Evolutionary conservation across 306 rosid species (phyloP).

Genomic region (Dryas octopetala): DNA sequence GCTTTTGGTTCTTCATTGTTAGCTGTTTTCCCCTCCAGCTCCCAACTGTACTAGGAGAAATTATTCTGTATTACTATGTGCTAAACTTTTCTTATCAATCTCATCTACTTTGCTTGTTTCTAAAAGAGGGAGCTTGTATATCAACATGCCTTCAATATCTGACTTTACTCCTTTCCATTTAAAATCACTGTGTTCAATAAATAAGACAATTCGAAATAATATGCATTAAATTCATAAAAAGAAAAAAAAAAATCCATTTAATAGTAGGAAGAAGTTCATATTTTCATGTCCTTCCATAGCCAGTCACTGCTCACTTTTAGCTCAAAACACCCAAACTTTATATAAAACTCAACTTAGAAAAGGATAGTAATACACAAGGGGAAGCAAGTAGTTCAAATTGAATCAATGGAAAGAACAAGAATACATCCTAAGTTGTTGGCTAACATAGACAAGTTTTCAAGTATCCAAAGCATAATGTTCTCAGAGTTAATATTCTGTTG

Average conservation of each 20-base stretch:
- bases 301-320: neutral
- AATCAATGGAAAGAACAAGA: constrained; percentile 19
- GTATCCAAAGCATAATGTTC: constrained; percentile 27
- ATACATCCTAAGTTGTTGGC: constrained; percentile 31
- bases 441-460: constrained; percentile 25
- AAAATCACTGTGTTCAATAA: no score
- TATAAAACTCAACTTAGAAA: constrained; percentile 9
- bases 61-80: no score
- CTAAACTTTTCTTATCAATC: no score
- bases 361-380: constrained; percentile 24
- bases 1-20: neutral
- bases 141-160: no score
- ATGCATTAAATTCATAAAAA: no score
- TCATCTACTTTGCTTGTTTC: neutral
- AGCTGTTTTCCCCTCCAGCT: no score
- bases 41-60: no score
- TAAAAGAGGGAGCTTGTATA: no score
- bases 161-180: no score
- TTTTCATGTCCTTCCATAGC: neutral
- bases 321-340: constrained; percentile 9
- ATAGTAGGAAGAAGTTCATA: no score
- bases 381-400: constrained; percentile 16
- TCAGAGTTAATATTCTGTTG: constrained; percentile 28
- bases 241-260: neutral
- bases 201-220: no score